Evolutionary conservation across 371 early-diverging fungal genomes (phyloP), one percentile per base, ranked within the genome.

Genomic region (Zychaea mexicana): DNA sequence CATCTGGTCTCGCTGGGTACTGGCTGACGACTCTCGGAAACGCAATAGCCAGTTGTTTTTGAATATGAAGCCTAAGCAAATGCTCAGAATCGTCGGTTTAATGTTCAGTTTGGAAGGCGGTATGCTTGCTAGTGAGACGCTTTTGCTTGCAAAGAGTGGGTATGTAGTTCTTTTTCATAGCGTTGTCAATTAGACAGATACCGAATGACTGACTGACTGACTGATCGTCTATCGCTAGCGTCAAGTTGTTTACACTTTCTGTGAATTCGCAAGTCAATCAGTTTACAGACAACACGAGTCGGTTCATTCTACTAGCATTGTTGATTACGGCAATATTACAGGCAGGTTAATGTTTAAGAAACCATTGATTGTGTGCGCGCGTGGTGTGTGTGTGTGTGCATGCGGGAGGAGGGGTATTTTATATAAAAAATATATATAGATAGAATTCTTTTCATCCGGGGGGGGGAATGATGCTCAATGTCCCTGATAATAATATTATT

Each of bases 61-160:
- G 27, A 65, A 68, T 24, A 73, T 81, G 68, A 73, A 74, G 22
- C 72, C 78, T 2, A 79, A 71, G 33, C 71, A 76, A 46, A 75
- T 88, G 68, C 77, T 78, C 38, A 80, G 76, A 47, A 70, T 81
- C 8, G 82, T 87, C 3, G 90, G 87, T 24, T 77, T 89, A 52
- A 81, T 85, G 76, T 85, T 88, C 64, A 82, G 86, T 28, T 68
- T 83, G 5, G 83, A 85, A 39, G 90, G 90, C 42, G 90, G 90
- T 7, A 65, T 88, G 52, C 67, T 88, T 33, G 87, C 90, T 2
- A 85, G 87, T 60, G 84, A 89, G 57, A 89, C 90, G 0, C 61
- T 89, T 6, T 67, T 89, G 59, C 59, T 89, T 47, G 90, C 90
- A 22, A 89, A 89, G 66, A 85, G 85, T 56, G 88, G 90, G 85